Base-by-base conservation (phyloP, 2,329 filamentous ascomycete species). In the Beauveria bassiana region DNA sequence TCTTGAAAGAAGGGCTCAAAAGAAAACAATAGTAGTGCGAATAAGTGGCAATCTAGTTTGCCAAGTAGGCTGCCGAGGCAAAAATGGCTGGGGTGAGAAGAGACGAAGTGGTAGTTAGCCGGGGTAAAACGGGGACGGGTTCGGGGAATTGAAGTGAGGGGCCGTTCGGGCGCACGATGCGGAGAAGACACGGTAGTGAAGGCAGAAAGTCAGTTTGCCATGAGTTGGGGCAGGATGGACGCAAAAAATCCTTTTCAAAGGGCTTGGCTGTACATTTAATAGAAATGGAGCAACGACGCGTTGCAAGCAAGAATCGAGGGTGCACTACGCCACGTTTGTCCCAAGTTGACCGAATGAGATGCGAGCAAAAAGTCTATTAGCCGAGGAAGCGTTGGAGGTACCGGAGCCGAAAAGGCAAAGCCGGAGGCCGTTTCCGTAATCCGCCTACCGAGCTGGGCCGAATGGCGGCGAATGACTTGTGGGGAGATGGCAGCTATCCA, bases 81-180 rank as follows among this genome's bases (percentile, higher is more conserved):
- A 60, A 59, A 14, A 40, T 3, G 31, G 40, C 26, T 8, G 18
- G 24, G 38, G 20, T 12, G 10, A 38, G 26, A 54, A 47, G 5
- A 43, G 49, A 52, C 38, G 26, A 59, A 34, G n/a, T 43, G 49
- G 47, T 60, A 54, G 49, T 47, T 60, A 54, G 28, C 58, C 58
- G 58, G 53, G 38, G 50, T 53, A 53, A 60, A 60, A 26, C 58
- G 58, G 58, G 58, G 58, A 28, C 58, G 58, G 58, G 58, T 60
- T 45, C 54, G 58, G 58, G 47, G 28, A 60, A 53, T 16, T 60
- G 7, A 47, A 22, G 50, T 24, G 50, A 52, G 58, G 49, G 58
- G 58, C 58, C 58, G 58, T 31, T 52, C 10, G 18, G 10, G 24
- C 8, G 16, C 45, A 28, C 34, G 46, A 38, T 54, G 58, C 50